Evolutionary conservation across 2,329 filamentous ascomycete species (phyloP).

Genomic region (Xylariaceae sp.): DNA sequence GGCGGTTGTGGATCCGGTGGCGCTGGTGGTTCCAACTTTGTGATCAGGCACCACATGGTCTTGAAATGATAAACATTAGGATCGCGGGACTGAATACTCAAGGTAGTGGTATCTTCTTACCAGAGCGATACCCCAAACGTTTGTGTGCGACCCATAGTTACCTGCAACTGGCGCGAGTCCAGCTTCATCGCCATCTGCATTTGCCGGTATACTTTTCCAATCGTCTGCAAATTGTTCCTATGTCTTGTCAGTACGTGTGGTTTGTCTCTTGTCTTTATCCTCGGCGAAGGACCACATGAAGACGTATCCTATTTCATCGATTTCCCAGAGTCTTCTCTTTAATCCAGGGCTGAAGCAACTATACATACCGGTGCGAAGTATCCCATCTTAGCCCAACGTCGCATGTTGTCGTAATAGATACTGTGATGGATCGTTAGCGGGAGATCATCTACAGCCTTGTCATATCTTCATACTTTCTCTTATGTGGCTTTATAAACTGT

Average conservation of each 20-base stretch:
- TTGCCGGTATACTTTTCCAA: slow-evolving; percentile 12
- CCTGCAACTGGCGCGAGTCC: slow-evolving; percentile 10
- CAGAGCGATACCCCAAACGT: slow-evolving; percentile 17
- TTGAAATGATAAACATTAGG: too few species aligned
- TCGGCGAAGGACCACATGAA: too few species aligned
- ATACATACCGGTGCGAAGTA: too few species aligned
- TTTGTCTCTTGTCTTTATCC: not conserved
- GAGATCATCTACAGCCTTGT: not conserved
- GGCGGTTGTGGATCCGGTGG: slow-evolving; percentile 19
- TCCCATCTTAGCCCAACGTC: slow-evolving; percentile 1
- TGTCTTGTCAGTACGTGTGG: not conserved
- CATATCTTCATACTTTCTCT: slow-evolving; percentile 17
- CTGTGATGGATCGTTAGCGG: not conserved
- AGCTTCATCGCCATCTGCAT: slow-evolving; percentile 5
- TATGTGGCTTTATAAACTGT: slow-evolving; percentile 9
- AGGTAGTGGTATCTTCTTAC: slow-evolving; percentile 8
- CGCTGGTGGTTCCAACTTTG: slow-evolving; percentile 4
- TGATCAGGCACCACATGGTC: slow-evolving; percentile 25
- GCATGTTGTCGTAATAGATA: not conserved
- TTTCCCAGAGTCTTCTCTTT: slow-evolving; percentile 1
- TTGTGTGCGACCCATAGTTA: slow-evolving; percentile 17
- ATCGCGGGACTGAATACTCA: not conserved
- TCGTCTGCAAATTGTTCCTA: slow-evolving; percentile 18
- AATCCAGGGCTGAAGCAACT: too few species aligned
- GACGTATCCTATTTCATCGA: not conserved